These are phyloP conservation scores for Viola odorata DNA, from an alignment of 345 rosid genomes.

Conservation along the genomic window DNA sequence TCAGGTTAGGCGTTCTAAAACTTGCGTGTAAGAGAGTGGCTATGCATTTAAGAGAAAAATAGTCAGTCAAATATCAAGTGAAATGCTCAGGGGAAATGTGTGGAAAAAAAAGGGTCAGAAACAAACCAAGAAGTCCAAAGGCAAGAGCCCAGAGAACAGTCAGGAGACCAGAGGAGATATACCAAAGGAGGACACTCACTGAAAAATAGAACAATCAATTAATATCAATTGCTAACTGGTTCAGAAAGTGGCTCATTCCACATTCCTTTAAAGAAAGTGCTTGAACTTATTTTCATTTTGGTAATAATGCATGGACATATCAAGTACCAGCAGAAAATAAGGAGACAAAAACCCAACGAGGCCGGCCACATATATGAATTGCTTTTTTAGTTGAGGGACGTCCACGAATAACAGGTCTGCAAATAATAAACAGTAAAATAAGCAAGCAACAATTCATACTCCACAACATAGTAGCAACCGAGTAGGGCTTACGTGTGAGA, in stretches of 20 bases:
- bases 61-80: neutral
- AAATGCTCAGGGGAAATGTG: constrained; percentile 2
- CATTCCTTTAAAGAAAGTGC: neutral
- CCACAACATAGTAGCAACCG: neutral
- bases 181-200: constrained; percentile 82
- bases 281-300: neutral
- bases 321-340: constrained; percentile 58
- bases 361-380: constrained; percentile 74
- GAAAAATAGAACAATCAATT: constrained; percentile 6
- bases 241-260: neutral
- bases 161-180: constrained; percentile 74
- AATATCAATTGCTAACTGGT: neutral
- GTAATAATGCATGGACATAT: neutral
- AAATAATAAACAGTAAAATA: constrained; percentile 17
- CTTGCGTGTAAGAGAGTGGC: constrained; percentile 89
- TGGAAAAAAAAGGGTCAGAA: neutral
- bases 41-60: constrained; percentile 17
- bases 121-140: constrained; percentile 72
- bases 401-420: constrained; percentile 91
- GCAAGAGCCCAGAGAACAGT: constrained; percentile 78
- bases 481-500: constrained; percentile 59
- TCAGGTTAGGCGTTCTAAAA: constrained; percentile 91
- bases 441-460: constrained; percentile 9
- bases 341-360: constrained; percentile 90
- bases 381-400: constrained; percentile 84